Conservation (phyloP, 2,329 filamentous ascomycete genomes). For the Pseudogymnoascus sp. region DNA sequence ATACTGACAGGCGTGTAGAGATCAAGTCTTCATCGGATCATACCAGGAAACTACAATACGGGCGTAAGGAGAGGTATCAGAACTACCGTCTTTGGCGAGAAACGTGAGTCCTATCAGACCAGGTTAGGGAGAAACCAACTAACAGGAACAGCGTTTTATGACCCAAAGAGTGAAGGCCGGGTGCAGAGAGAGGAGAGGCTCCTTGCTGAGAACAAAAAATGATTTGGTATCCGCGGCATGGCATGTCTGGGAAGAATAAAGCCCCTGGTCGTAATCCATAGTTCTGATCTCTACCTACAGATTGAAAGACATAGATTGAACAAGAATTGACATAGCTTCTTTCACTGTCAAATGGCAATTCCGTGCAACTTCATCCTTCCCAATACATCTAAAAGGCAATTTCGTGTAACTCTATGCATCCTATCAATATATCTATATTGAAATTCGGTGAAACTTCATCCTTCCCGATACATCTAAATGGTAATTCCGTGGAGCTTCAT, state of each 20-base stretch:
- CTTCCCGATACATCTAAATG: neutral
- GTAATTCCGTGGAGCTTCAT: neutral
- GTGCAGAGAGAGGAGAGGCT: constrained; percentile 17
- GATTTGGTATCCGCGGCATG: neutral
- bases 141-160: constrained; percentile 18
- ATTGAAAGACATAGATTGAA: neutral
- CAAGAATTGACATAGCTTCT: neutral
- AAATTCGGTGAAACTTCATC: neutral
- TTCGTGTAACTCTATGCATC: neutral
- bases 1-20: constrained; percentile 16
- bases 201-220: neutral
- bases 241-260: neutral
- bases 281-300: neutral
- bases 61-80: constrained; percentile 18
- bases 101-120: constrained; percentile 17
- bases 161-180: constrained; percentile 21
- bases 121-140: neutral
- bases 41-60: constrained; percentile 19
- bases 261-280: neutral
- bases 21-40: constrained; percentile 19
- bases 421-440: neutral
- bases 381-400: neutral
- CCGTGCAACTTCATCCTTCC: too few species aligned
- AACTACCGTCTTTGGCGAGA: constrained; percentile 24
- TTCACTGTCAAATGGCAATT: neutral